phyloP scores from a whole-genome alignment of 768 basidiomycete genomes.

The Galerina sulciceps region DNA sequence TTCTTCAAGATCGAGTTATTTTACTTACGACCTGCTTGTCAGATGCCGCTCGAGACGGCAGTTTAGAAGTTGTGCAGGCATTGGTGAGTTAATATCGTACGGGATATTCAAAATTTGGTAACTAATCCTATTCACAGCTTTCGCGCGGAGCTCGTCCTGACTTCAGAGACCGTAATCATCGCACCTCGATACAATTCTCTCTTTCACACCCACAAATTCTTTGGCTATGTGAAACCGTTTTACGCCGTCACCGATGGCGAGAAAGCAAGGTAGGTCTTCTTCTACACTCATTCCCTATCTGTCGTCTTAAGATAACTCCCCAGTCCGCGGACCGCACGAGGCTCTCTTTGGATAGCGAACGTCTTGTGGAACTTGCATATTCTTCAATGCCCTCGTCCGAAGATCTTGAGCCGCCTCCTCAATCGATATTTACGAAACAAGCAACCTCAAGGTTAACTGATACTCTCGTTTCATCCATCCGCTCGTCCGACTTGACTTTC shows the following conservation, averaged over 20 bases:
- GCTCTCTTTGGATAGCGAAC: conserved; percentile 37
- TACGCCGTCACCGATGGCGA: conserved; percentile 64
- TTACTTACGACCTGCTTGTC: conserved; percentile 23
- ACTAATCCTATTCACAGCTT: conserved; percentile 44
- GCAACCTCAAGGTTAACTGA: conserved; percentile 47
- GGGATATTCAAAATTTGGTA: not conserved
- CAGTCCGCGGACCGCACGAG: conserved; percentile 44
- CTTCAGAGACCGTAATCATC: conserved; percentile 70
- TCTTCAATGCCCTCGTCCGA: conserved; percentile 41
- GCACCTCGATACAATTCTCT: conserved; percentile 74
- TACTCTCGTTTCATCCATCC: conserved; percentile 58
- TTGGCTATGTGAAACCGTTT: conserved; percentile 70
- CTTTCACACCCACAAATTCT: conserved; percentile 63
- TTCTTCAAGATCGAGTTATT: conserved; percentile 9
- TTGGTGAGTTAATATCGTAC: conserved; percentile 49
- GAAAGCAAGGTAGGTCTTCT: conserved; percentile 57
- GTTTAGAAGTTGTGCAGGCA: conserved; percentile 64
- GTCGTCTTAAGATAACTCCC: conserved; percentile 10
- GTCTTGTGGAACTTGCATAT: conserved; percentile 40
- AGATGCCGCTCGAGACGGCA: conserved; percentile 82
- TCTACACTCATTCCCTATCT: conserved; percentile 8
- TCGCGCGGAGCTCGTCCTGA: conserved; percentile 75
- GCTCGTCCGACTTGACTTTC: conserved; percentile 50
- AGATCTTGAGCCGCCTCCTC: conserved; percentile 44
- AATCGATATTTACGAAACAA: conserved; percentile 45